Percentiles rank a stretch among this genome's conserved stretches.
phyloP scores from a whole-genome alignment of 2,329 filamentous ascomycete genomes.

The Fusarium sp. region DNA sequence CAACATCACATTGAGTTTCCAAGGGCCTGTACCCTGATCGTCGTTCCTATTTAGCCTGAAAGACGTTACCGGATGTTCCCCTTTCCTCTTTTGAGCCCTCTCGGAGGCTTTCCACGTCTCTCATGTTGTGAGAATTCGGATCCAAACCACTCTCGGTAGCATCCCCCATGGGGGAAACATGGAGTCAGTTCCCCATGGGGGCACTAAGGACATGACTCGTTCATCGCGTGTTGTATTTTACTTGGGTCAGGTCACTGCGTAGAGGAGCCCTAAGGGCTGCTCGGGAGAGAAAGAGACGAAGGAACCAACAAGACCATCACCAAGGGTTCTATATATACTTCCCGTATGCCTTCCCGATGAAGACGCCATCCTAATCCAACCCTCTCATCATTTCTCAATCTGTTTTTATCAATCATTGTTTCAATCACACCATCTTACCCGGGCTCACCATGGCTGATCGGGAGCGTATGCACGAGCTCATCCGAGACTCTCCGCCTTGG shows the following conservation, averaged over 20 bases:
- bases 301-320: neutral
- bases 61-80: too few species aligned
- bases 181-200: neutral
- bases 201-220: neutral
- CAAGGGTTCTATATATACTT: neutral
- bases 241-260: neutral
- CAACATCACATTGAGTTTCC: too few species aligned
- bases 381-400: neutral
- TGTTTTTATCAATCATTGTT: neutral
- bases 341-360: too few species aligned
- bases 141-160: too few species aligned
- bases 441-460: neutral
- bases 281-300: neutral
- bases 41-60: too few species aligned
- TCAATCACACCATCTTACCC: neutral
- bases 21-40: too few species aligned
- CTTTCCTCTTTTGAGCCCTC: too few species aligned
- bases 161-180: neutral
- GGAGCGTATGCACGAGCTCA: neutral
- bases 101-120: too few species aligned
- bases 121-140: too few species aligned
- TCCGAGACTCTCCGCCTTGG: neutral
- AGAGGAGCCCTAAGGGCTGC: neutral
- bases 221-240: too few species aligned
- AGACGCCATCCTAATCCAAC: too few species aligned